These are phyloP conservation scores for Fusarium graminum DNA, from an alignment of 2,329 filamentous ascomycete species.

Conservation along the genomic window DNA sequence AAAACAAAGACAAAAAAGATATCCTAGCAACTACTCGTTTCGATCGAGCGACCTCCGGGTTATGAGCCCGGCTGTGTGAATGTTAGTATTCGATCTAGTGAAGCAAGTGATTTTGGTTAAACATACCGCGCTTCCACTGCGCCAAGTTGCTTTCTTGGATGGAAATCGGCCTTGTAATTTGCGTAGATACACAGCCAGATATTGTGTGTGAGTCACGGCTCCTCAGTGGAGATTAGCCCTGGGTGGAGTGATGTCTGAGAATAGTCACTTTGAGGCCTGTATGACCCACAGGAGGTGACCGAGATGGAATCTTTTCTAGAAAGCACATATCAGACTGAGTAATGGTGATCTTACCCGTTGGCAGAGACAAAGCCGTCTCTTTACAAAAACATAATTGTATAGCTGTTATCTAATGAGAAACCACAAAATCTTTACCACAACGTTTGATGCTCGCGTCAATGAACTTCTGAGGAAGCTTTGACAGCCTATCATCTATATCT, in stretches of 20 bases:
- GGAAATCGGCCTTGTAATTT: neutral
- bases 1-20: neutral
- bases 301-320: too few species aligned
- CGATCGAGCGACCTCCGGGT: slow-evolving; percentile 32
- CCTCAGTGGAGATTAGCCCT: slow-evolving; percentile 22
- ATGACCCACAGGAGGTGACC: neutral
- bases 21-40: slow-evolving; percentile 31
- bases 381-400: neutral
- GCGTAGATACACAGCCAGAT: neutral
- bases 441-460: neutral
- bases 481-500: neutral
- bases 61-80: slow-evolving; percentile 28
- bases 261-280: neutral
- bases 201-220: slow-evolving; percentile 12
- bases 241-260: slow-evolving; percentile 1
- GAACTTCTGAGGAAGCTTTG: neutral
- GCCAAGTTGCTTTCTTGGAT: slow-evolving; percentile 29
- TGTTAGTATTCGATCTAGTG: slow-evolving; percentile 9
- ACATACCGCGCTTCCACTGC: slow-evolving; percentile 33
- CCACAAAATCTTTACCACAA: neutral
- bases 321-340: too few species aligned
- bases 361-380: too few species aligned
- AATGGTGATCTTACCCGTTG: too few species aligned
- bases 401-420: neutral
- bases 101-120: neutral